phyloP scores from a whole-genome alignment of 139 green algal species.

The Chlamydomonas incerta region DNA sequence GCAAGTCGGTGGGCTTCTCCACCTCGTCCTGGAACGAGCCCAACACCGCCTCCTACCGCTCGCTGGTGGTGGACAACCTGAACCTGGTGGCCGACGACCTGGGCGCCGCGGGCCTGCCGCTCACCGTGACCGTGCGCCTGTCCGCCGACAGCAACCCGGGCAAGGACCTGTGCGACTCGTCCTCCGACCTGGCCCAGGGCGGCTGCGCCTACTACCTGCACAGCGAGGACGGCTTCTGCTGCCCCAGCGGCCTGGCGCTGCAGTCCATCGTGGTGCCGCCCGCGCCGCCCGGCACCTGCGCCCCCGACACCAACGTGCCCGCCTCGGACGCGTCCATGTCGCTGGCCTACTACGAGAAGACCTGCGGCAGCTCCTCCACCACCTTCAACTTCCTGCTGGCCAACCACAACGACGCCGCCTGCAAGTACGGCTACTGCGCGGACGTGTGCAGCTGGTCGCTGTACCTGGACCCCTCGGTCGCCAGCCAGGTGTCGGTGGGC shows the following conservation, averaged over 20 bases:
- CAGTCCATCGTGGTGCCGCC: not conserved
- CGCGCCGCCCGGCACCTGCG: slow-evolving; percentile 4
- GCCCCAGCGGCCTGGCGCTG: slow-evolving; percentile 24
- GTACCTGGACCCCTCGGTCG: not conserved
- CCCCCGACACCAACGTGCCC: not conserved
- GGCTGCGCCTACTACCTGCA: slow-evolving; percentile 47
- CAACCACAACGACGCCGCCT: slow-evolving; percentile 31
- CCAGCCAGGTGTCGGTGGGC: not conserved
- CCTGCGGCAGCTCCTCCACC: not conserved
- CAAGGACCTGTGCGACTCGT: slow-evolving; percentile 37
- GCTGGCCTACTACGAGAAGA: slow-evolving; percentile 51
- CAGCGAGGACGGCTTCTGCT: slow-evolving; percentile 38
- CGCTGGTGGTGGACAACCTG: slow-evolving; percentile 33
- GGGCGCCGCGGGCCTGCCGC: not conserved
- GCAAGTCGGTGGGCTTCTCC: not conserved
- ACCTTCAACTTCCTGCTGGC: slow-evolving; percentile 50
- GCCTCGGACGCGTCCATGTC: slow-evolving; percentile 29
- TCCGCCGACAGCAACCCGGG: not conserved
- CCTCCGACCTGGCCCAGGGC: slow-evolving; percentile 1
- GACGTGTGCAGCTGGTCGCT: slow-evolving; percentile 53
- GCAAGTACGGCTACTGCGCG: slow-evolving; percentile 38
- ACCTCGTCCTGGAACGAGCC: slow-evolving; percentile 38
- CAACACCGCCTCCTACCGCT: slow-evolving; percentile 13
- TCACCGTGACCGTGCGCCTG: slow-evolving; percentile 32
- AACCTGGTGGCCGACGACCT: slow-evolving; percentile 21